These are phyloP conservation scores for Mimosa bimucronata DNA, from an alignment of 306 rosid genomes.

Conservation along the genomic window DNA sequence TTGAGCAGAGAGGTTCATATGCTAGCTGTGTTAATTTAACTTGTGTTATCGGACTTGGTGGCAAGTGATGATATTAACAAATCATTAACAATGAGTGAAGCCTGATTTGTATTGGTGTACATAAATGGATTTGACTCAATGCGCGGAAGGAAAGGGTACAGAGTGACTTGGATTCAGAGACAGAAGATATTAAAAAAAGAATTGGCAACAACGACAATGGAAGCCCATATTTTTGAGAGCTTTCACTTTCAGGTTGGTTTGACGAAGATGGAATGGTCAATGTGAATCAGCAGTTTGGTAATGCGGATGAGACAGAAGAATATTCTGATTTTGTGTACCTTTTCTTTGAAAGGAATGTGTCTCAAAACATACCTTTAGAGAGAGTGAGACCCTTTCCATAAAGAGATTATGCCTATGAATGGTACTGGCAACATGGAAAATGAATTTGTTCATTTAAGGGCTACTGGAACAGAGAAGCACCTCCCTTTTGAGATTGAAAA, in stretches of 20 bases:
- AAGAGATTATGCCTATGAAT: conserved; percentile 50
- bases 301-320: conserved; percentile 52
- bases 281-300: conserved; percentile 44
- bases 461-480: conserved; percentile 54
- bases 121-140: conserved; percentile 46
- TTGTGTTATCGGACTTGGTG: conserved; percentile 35
- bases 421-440: conserved; percentile 53
- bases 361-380: conserved; percentile 43
- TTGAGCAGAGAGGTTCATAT: conserved; percentile 22
- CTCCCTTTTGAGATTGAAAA: conserved; percentile 71
- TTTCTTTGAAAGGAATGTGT: conserved; percentile 53
- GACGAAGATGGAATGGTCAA: conserved; percentile 56
- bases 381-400: conserved; percentile 40
- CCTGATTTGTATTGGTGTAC: conserved; percentile 33
- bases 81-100: conserved; percentile 26
- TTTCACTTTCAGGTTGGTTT: conserved; percentile 76
- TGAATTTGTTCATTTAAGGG: conserved; percentile 49
- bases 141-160: conserved; percentile 60
- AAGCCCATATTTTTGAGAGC: conserved; percentile 53
- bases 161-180: conserved; percentile 54
- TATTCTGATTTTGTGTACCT: conserved; percentile 63
- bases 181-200: conserved; percentile 37
- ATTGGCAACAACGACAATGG: conserved; percentile 41
- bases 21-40: conserved; percentile 33
- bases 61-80: conserved; percentile 33